These are phyloP conservation scores for Phyllostachys edulis DNA, from an alignment of 176 grass and related monocot species.

Conservation along the genomic window DNA sequence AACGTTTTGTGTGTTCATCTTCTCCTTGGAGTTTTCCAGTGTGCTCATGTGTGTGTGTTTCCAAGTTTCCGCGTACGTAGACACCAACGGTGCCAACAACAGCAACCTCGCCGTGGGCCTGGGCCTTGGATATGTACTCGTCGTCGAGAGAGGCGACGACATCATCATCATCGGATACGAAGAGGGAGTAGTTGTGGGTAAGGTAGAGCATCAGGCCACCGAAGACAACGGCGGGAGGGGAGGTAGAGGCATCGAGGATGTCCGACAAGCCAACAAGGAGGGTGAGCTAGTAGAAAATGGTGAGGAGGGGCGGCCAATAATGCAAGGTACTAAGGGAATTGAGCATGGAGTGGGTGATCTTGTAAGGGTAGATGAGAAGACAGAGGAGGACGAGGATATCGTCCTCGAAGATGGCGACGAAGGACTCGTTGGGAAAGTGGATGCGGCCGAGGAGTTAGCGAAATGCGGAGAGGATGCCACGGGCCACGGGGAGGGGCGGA, in stretches of 20 bases:
- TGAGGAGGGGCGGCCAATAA: slow-evolving; percentile 59
- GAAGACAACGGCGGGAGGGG: background rate
- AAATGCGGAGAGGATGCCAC: too few species aligned
- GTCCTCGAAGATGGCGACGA: slow-evolving; percentile 36
- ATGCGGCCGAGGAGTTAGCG: too few species aligned
- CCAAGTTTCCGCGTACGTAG: too few species aligned
- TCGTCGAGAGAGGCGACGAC: slow-evolving; percentile 48
- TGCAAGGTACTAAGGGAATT: slow-evolving; percentile 71
- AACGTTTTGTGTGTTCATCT: too few species aligned
- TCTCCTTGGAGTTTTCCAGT: too few species aligned
- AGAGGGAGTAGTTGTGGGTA: slow-evolving; percentile 48
- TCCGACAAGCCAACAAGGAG: slow-evolving; percentile 34
- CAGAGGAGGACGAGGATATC: slow-evolving; percentile 51
- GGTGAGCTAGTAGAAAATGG: slow-evolving; percentile 63
- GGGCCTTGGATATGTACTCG: slow-evolving; percentile 48
- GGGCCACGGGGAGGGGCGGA: too few species aligned
- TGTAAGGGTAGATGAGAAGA: slow-evolving; percentile 42
- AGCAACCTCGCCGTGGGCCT: background rate
- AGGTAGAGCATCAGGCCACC: slow-evolving; percentile 49
- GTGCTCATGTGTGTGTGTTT: too few species aligned
- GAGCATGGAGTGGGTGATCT: slow-evolving; percentile 61
- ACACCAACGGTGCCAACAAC: too few species aligned
- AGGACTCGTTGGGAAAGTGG: too few species aligned
- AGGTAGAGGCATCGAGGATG: background rate
- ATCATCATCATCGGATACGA: slow-evolving; percentile 43